phyloP scores from a whole-genome alignment of 139 green algal genomes.

The Raphidocelis subcapitata region DNA sequence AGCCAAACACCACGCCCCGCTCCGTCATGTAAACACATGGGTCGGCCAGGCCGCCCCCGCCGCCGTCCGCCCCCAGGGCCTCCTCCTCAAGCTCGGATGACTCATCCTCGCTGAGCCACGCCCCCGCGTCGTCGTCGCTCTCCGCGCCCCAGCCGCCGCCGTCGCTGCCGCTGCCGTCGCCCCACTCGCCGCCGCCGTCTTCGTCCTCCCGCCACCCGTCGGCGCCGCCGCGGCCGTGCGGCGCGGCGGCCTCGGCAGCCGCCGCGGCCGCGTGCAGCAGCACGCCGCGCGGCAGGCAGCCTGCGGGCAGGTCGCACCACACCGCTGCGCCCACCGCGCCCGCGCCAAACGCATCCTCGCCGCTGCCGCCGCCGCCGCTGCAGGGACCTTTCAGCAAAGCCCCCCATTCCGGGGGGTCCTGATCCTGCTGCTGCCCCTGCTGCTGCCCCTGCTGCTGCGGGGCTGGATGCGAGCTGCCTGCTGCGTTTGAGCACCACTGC shows the following conservation, averaged over 20 bases:
- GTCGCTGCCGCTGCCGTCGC: neutral
- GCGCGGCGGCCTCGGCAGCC: neutral
- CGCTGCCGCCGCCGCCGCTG: too few species aligned
- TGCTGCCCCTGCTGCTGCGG: too few species aligned
- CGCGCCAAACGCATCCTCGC: neutral
- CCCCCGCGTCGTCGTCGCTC: neutral
- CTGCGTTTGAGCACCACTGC: too few species aligned
- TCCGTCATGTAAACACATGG: constrained; percentile 1
- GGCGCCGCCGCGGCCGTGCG: too few species aligned
- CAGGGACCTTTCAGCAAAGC: too few species aligned
- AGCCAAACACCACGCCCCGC: constrained; percentile 11
- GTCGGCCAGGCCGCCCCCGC: neutral
- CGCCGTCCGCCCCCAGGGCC: neutral
- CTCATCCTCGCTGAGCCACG: neutral
- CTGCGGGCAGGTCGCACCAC: neutral
- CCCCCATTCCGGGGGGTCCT: too few species aligned
- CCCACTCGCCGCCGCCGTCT: neutral
- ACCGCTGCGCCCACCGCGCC: neutral
- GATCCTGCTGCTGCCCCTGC: too few species aligned
- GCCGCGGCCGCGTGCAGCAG: neutral
- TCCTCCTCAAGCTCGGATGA: neutral
- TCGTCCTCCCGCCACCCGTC: neutral
- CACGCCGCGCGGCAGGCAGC: neutral
- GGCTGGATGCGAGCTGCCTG: too few species aligned
- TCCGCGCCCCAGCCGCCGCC: neutral